Base-by-base conservation (phyloP, 2,329 filamentous ascomycete genomes). In the Whalleya microplaca region DNA sequence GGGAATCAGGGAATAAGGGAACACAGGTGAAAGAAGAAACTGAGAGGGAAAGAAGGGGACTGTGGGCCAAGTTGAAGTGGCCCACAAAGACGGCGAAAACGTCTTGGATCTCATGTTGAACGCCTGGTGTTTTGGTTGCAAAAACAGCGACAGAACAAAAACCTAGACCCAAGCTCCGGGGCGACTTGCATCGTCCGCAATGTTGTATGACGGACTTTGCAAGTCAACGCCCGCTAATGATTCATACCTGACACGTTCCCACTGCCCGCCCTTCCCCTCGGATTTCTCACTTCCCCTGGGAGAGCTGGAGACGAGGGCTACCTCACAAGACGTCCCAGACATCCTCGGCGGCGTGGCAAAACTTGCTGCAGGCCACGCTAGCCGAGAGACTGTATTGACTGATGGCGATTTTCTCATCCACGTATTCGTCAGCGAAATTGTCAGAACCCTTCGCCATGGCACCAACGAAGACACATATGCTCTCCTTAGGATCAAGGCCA, bases 311-410 rank as follows among this genome's bases (percentile, higher is more conserved):
- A 29, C 53, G 49, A 20, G 50, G 48, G 42, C 23, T 44, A n/a
- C 21, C 45, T 82, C 87, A 99, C 69, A 97, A 84, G 66, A 99
- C 90, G 71, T 91, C 87, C 95, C 95, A 99, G 37, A 89, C 89
- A 74, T 99, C 95, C 77, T 99, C 95, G 43, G 93, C 94, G 41
- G 94, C 95, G 76, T 99, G 95, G 77, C 95, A 98, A 81, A 99
- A 98, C 76, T 98, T 99, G 85, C 94, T 97, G 83, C 95, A 99
- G 43, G 95, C 94, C 61, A 99, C 95, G 79, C 94, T 98, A 59
- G 95, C 95, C 71, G 92, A 96, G 62, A 99, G 83, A 71, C 93
- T 96, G 83, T 91, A 99, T 76, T 97, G 96, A 82, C 94, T 98
- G 78, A 99, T 98, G 68, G 90, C 92, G 72, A 99, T 98, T 70